A percentile compares a stretch with the other conserved stretches of the same genome.
These are phyloP conservation scores for Pseudocercospora ulei DNA, from an alignment of 2,329 filamentous ascomycete genomes.

Conservation along the genomic window DNA sequence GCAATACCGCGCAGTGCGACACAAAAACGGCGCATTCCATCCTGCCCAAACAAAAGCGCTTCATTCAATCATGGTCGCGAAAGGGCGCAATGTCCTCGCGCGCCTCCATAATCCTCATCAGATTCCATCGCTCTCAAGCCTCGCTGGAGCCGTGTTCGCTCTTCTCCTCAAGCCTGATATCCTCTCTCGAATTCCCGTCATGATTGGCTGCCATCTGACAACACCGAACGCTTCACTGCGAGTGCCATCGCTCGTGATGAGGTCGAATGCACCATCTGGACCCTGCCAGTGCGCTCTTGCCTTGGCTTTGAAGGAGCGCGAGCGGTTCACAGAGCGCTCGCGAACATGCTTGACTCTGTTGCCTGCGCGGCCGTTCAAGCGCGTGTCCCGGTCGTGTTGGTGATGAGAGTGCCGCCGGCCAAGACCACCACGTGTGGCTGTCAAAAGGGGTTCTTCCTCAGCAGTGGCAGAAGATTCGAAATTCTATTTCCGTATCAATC, in stretches of 20 bases:
- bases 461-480: constrained; percentile 13
- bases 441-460: constrained; percentile 5
- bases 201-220: constrained; percentile 16
- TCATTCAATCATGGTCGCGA: not conserved
- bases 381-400: not conserved
- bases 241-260: constrained; percentile 12
- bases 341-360: constrained; percentile 1
- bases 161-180: constrained; percentile 21
- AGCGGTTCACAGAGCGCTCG: constrained; percentile 14
- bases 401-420: not conserved
- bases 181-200: constrained; percentile 21
- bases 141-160: constrained; percentile 24
- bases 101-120: constrained; percentile 2
- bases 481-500: constrained; percentile 31
- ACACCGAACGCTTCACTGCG: constrained; percentile 5
- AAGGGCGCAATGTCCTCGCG: constrained; percentile 1
- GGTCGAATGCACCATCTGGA: constrained; percentile 19
- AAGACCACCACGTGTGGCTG: not conserved
- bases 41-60: constrained; percentile 2
- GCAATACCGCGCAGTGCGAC: constrained; percentile 1
- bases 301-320: constrained; percentile 11
- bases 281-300: constrained; percentile 10
- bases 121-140: constrained; percentile 16
- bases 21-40: not conserved
- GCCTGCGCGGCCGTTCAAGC: not conserved